Conservation (phyloP, 148 eudicot species). For the Polygonum maritimum region DNA sequence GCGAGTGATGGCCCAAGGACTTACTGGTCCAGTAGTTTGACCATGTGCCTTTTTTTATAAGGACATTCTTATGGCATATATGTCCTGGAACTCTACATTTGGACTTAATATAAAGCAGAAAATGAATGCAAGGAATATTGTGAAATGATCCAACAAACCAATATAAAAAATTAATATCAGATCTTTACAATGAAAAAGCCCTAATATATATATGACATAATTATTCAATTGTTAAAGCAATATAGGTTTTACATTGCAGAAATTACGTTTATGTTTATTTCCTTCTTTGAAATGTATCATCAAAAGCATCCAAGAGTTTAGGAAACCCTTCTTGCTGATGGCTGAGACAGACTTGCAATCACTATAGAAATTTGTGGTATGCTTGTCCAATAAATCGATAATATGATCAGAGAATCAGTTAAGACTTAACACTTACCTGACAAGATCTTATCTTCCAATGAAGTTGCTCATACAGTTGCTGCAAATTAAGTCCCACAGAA, state of each 20-base stretch:
- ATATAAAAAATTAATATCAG: not conserved
- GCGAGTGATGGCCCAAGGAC: not conserved
- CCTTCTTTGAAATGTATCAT: not conserved
- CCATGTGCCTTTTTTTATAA: not conserved
- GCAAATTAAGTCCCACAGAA: constrained; percentile 17
- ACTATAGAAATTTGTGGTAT: not conserved
- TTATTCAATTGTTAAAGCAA: not conserved
- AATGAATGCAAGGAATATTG: not conserved
- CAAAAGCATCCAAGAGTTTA: not conserved
- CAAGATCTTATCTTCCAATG: constrained; percentile 56
- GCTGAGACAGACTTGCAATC: not conserved
- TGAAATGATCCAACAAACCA: not conserved
- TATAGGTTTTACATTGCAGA: not conserved
- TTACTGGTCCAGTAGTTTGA: not conserved
- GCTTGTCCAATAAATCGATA: not conserved
- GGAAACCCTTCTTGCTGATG: not conserved
- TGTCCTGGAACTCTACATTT: not conserved
- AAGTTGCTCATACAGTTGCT: constrained; percentile 74
- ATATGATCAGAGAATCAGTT: not conserved
- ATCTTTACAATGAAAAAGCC: not conserved
- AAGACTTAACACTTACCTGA: constrained; percentile 39
- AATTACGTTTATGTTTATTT: not conserved
- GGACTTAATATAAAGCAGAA: not conserved
- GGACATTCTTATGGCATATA: not conserved
- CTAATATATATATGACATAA: not conserved